phyloP scores from a whole-genome alignment of 23 red algal genomes.

The Gracilaria caudata region DNA sequence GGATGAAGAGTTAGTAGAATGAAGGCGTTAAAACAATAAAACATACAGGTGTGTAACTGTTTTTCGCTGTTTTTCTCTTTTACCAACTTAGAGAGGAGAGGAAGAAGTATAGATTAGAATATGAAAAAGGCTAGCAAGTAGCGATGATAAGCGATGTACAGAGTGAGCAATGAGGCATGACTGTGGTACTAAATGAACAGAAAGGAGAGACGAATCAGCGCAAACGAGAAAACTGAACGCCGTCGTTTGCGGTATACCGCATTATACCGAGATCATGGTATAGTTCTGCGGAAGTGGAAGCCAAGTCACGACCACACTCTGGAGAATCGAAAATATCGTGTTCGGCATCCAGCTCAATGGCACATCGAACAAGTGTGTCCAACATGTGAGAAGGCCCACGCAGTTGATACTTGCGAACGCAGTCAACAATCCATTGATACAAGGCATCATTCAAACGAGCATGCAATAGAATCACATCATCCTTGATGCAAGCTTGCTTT shows the following conservation, averaged over 20 bases:
- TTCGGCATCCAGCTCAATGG: conserved; percentile 23
- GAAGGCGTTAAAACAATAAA: neutral
- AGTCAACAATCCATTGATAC: neutral
- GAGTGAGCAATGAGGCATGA: neutral
- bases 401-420: neutral
- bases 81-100: neutral
- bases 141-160: neutral
- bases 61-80: neutral
- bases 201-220: neutral
- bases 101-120: neutral
- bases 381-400: neutral
- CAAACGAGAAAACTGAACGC: neutral
- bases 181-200: neutral
- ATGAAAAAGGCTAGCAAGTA: neutral
- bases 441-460: conserved; percentile 18
- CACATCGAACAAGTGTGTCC: conserved; percentile 6
- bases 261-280: conserved; percentile 46
- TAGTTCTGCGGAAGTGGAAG: conserved; percentile 17
- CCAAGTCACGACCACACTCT: conserved; percentile 8
- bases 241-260: conserved; percentile 18
- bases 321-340: conserved; percentile 28
- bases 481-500: neutral
- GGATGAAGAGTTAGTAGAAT: conserved; percentile 36
- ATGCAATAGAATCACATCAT: neutral
- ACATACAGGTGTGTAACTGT: neutral